Base-by-base conservation (phyloP, 176 grass and related monocot species). In the Carex pumila region DNA sequence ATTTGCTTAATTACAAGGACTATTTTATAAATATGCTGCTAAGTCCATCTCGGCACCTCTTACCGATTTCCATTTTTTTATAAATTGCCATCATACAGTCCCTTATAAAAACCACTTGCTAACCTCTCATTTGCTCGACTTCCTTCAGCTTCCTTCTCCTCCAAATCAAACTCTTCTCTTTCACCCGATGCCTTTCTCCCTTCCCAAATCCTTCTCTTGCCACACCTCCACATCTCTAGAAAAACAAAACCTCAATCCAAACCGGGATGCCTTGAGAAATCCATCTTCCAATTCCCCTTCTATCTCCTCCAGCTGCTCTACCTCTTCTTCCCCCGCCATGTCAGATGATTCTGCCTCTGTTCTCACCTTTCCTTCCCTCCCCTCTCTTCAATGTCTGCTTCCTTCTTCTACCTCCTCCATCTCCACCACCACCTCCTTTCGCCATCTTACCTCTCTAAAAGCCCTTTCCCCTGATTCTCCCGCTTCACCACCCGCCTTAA, bases 281-380 rank as follows among this genome's bases (percentile, higher is more conserved):
- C 80, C 63, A 77, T 77, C 22, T 71, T 18, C 15, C 41, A 37
- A 9, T 61, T 71, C 67, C 17, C 72, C 71, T 68, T 91, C 87
- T 0, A 75, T 81, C 0, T 89, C 90, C 74, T 84, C 89, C 29
- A 60, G 34, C 25, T 89, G 83, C 50, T 84, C 82, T 61, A 84
- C 80, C 30, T 83, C 85, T 56, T 84, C 89, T 81, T 84, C 85
- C 22, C 66, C 84, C 0, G 86, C 83, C 10, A 85, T 90, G 52
- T 95, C 93, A 17, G 90, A 95, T 61, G 88, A 85, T 29, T 80
- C 61, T 3, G 78, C 93, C 6, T 93, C 93, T 6, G 62, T 86
- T 14, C 63, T 86, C 61, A 86, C 79, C 31, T 92, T 86, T 12
- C 88, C 84, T 54, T 92, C 84, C 18, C 69, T 98, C 6, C 89